These are phyloP conservation scores for Chaetomium cochliodes DNA, from an alignment of 495 filamentous ascomycete species.

Conservation along the genomic window DNA sequence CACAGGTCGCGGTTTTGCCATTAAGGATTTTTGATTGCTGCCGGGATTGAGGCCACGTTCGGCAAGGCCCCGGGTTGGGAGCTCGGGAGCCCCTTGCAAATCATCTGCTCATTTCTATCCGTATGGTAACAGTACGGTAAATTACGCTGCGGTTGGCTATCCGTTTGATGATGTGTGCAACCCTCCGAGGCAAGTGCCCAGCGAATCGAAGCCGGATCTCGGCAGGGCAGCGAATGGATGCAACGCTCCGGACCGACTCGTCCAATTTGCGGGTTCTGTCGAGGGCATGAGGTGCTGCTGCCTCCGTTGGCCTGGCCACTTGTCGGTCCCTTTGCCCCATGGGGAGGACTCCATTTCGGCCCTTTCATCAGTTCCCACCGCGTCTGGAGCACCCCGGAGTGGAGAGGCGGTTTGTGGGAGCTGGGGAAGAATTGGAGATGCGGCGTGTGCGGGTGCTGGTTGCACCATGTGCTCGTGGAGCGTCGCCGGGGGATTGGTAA, in stretches of 20 bases:
- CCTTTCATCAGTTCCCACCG: constrained; percentile 2
- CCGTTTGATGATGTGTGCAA: constrained; percentile 11
- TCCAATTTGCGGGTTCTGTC: constrained; percentile 27
- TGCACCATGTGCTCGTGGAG: constrained; percentile 1
- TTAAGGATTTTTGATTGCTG: neutral
- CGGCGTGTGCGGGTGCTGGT: neutral
- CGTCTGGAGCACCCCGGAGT: constrained; percentile 14
- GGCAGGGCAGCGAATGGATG: constrained; percentile 23
- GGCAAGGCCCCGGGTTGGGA: neutral
- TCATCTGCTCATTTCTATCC: neutral
- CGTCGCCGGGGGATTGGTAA: constrained; percentile 16
- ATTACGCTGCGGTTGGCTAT: constrained; percentile 7
- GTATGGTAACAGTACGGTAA: constrained; percentile 1
- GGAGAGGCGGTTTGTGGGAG: neutral
- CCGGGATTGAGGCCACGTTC: neutral
- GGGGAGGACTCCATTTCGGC: constrained; percentile 16
- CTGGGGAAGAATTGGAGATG: neutral
- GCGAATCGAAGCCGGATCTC: constrained; percentile 27
- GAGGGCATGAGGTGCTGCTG: constrained; percentile 9
- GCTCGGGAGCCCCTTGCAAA: neutral
- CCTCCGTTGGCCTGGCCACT: neutral
- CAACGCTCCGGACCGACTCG: constrained; percentile 37
- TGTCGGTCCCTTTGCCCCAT: neutral
- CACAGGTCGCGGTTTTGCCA: neutral
- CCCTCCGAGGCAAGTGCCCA: constrained; percentile 6